These are phyloP conservation scores for Aspergillus leporis DNA, from an alignment of 495 filamentous ascomycete species.

Conservation along the genomic window DNA sequence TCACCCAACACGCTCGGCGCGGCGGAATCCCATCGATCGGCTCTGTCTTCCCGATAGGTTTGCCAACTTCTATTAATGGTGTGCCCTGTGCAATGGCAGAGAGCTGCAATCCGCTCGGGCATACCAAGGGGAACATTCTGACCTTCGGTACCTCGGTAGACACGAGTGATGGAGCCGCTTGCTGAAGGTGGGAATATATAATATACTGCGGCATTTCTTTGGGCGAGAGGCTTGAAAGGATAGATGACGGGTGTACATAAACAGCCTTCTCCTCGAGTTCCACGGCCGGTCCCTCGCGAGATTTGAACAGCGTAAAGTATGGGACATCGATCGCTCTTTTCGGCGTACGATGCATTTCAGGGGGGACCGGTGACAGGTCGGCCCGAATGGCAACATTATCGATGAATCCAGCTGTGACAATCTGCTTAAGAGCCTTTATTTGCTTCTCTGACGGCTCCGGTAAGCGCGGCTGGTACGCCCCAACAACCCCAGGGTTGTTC, in stretches of 20 bases:
- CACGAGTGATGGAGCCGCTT: conserved; percentile 53
- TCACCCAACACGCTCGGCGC: conserved; percentile 77
- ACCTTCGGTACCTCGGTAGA: conserved; percentile 66
- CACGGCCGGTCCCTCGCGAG: conserved; percentile 51
- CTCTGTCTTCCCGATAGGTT: conserved; percentile 82
- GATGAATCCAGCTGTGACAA: conserved; percentile 89
- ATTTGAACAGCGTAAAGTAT: conserved; percentile 82
- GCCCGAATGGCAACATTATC: conserved; percentile 95
- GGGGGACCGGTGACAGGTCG: conserved; percentile 74
- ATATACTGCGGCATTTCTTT: conserved; percentile 82
- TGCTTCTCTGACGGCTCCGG: conserved; percentile 71
- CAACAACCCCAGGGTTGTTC: conserved; percentile 69
- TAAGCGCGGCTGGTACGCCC: conserved; percentile 58
- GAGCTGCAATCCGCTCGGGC: conserved; percentile 73
- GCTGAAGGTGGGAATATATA: conserved; percentile 82
- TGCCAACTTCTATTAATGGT: conserved; percentile 79
- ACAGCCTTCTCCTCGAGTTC: conserved; percentile 59
- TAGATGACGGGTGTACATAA: conserved; percentile 84
- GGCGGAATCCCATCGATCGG: conserved; percentile 53
- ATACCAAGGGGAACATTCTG: conserved; percentile 84
- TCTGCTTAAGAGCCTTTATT: conserved; percentile 81
- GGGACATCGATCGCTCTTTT: conserved; percentile 84
- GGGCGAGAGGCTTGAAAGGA: conserved; percentile 68
- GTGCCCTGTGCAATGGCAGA: conserved; percentile 80
- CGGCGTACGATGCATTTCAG: conserved; percentile 68